A percentile compares a stretch with the other conserved stretches of the same genome.
These are phyloP conservation scores for Tillandsia leiboldiana DNA, from an alignment of 176 grass and related monocot genomes.

Conservation along the genomic window DNA sequence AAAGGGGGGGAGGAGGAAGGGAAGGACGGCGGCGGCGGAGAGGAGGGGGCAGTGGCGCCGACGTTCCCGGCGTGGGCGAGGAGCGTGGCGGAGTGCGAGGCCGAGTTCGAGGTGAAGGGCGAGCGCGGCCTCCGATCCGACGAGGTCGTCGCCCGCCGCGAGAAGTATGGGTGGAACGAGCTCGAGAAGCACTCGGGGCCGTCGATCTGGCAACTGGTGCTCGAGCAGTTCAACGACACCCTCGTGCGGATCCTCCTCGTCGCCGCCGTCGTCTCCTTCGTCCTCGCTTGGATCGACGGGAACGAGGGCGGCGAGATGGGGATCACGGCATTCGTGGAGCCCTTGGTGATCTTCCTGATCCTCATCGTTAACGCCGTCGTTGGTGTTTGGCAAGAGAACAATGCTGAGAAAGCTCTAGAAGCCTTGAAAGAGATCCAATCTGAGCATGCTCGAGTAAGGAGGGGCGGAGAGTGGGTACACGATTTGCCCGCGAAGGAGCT, in stretches of 20 bases:
- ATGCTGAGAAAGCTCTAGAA: conserved; percentile 78
- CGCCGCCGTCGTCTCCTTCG: conserved; percentile 81
- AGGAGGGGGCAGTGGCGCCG: neutral
- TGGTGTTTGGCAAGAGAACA: conserved; percentile 87
- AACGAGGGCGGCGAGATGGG: conserved; percentile 26
- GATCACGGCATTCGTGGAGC: conserved; percentile 78
- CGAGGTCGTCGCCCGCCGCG: conserved; percentile 34
- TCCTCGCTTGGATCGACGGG: conserved; percentile 61
- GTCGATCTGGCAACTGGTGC: conserved; percentile 44
- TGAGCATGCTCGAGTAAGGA: conserved; percentile 57
- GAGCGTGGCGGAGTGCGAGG: conserved; percentile 48
- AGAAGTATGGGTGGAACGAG: conserved; percentile 41
- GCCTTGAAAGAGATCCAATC: conserved; percentile 84
- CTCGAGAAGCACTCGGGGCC: conserved; percentile 77
- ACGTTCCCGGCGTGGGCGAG: conserved; percentile 79
- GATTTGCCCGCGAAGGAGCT: conserved; percentile 48
- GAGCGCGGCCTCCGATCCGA: conserved; percentile 24
- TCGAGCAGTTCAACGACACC: conserved; percentile 77
- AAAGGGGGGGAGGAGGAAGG: conserved; percentile 34
- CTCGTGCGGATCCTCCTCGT: conserved; percentile 76
- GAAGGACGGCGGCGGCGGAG: neutral
- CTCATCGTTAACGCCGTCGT: conserved; percentile 84
- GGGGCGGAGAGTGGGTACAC: conserved; percentile 39
- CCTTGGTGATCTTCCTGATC: conserved; percentile 93
- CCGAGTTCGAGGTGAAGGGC: neutral